Evolutionary conservation across 768 basidiomycete genomes (phyloP).

Genomic region (Hysterangium stoloniferum): DNA sequence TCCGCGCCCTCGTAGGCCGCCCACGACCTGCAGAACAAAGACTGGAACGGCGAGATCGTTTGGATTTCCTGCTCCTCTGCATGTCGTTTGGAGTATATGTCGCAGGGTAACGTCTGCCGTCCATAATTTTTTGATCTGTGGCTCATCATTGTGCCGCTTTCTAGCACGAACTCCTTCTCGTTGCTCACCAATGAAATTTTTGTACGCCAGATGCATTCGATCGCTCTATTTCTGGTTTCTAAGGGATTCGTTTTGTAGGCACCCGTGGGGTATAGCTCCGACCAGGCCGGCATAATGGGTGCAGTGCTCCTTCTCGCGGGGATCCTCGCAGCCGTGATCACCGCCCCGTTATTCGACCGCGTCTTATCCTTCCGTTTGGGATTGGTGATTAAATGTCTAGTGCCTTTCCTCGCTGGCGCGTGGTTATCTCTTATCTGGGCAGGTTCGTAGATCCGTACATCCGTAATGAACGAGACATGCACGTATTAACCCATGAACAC

Average conservation of each 20-base stretch:
- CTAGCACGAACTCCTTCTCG: conserved; percentile 54
- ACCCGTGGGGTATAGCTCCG: not conserved
- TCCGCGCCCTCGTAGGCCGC: not conserved
- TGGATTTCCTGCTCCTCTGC: conserved; percentile 5
- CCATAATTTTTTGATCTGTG: not conserved
- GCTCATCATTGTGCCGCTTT: not conserved
- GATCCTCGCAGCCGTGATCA: conserved; percentile 55
- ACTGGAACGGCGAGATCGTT: not conserved
- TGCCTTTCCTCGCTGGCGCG: conserved; percentile 50
- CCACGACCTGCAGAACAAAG: not conserved
- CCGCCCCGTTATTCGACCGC: conserved; percentile 76
- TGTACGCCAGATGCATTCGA: not conserved
- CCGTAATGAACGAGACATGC: not conserved
- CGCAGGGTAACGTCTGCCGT: conserved; percentile 42
- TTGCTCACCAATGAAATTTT: conserved; percentile 22
- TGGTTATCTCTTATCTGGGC: conserved; percentile 86
- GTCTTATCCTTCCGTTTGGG: conserved; percentile 70
- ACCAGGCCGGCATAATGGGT: not conserved
- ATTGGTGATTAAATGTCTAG: conserved; percentile 46
- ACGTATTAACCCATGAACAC: not conserved
- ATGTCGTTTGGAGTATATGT: conserved; percentile 58
- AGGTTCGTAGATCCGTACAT: conserved; percentile 35
- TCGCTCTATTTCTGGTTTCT: not conserved
- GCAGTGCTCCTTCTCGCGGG: conserved; percentile 34
- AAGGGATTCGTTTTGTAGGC: not conserved